Percentiles rank a stretch among this genome's conserved stretches.
Conservation (phyloP, 495 filamentous ascomycete genomes). For the Lindgomyces ingoldianus region DNA sequence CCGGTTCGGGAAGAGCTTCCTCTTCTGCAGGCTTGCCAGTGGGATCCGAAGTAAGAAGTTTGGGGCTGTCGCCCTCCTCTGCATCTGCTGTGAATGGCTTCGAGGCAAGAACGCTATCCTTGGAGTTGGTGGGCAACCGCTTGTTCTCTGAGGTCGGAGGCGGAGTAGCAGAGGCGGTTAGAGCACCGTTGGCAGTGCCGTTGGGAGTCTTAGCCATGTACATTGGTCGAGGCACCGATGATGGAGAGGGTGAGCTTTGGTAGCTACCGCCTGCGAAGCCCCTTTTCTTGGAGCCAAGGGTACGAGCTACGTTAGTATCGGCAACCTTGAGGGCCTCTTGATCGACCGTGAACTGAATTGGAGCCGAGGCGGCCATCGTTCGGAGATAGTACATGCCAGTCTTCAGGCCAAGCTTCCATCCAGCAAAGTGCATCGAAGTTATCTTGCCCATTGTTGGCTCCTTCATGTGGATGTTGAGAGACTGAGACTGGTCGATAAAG, state of each 20-base stretch:
- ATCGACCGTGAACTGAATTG: slow-evolving; percentile 99
- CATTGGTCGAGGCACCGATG: slow-evolving; percentile 63
- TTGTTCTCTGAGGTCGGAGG: slow-evolving; percentile 53
- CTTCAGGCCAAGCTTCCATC: slow-evolving; percentile 98
- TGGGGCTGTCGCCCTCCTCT: slow-evolving; percentile 73
- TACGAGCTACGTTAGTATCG: slow-evolving; percentile 76
- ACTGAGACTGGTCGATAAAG: slow-evolving; percentile 98
- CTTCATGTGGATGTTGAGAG: slow-evolving; percentile 98
- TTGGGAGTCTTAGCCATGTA: slow-evolving; percentile 56
- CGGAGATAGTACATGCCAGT: slow-evolving; percentile 99
- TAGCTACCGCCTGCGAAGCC: slow-evolving; percentile 46
- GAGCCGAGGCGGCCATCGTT: slow-evolving; percentile 92
- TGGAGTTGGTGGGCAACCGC: slow-evolving; percentile 42
- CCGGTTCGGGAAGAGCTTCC: slow-evolving; percentile 56
- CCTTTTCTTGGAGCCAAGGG: slow-evolving; percentile 64
- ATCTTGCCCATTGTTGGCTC: slow-evolving; percentile 99
- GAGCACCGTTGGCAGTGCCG: slow-evolving; percentile 56
- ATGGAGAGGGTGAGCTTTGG: slow-evolving; percentile 46
- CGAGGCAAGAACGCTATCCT: slow-evolving; percentile 45
- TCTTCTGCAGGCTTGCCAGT: slow-evolving; percentile 52
- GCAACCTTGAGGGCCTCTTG: slow-evolving; percentile 90
- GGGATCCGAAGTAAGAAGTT: slow-evolving; percentile 72
- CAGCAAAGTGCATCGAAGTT: slow-evolving; percentile 98
- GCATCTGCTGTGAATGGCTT: slow-evolving; percentile 68
- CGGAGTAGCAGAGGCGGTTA: slow-evolving; percentile 62